Evolutionary conservation across 768 basidiomycete genomes (phyloP).

Genomic region (Agaricus bisporus): DNA sequence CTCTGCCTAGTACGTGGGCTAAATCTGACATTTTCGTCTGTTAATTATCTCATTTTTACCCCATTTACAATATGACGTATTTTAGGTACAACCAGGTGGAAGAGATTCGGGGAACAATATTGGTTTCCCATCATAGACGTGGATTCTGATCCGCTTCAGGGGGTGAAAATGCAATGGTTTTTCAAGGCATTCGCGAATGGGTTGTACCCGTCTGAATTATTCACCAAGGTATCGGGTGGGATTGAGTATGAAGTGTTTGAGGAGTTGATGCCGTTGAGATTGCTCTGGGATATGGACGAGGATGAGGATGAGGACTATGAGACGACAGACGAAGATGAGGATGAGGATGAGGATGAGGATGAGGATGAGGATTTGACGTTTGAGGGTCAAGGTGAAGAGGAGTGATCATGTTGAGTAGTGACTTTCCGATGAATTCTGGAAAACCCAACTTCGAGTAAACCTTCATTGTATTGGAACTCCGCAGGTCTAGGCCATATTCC

Average conservation of each 20-base stretch:
- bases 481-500: background rate
- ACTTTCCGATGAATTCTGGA: too few relatives aligned
- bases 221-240: background rate
- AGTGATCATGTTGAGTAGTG: background rate
- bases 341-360: background rate
- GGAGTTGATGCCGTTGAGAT: background rate
- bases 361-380: background rate
- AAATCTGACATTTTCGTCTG: background rate
- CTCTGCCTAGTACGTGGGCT: slow-evolving; percentile 1
- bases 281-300: background rate
- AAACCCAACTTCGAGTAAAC: too few relatives aligned
- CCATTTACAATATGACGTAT: background rate
- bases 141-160: background rate
- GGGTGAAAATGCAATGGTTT: background rate
- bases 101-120: background rate
- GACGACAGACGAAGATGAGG: background rate
- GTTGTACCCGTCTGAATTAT: background rate
- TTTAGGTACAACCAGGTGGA: slow-evolving; percentile 4
- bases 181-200: slow-evolving; percentile 1
- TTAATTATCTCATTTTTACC: too few relatives aligned
- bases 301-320: background rate
- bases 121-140: slow-evolving; percentile 3
- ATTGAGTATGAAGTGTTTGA: background rate
- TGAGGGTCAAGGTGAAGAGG: background rate
- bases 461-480: too few relatives aligned